Evolutionary conservation across 2,329 filamentous ascomycete species (phyloP), one percentile per base, ranked within the genome.

Genomic region (Phialophora verrucosa): DNA sequence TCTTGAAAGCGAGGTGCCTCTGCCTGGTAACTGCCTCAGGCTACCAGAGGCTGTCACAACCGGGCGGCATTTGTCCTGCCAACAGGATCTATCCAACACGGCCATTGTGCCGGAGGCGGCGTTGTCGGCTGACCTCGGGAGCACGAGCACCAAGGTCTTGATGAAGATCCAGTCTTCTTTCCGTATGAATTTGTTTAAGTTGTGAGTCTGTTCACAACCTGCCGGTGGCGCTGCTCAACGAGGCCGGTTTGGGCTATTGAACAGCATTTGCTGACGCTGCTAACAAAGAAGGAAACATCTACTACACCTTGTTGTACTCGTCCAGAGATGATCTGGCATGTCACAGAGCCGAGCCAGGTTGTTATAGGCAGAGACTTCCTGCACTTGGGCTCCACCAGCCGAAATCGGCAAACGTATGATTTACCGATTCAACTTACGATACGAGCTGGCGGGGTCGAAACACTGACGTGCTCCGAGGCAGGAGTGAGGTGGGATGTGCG

Each of bases 401-500:
- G 38, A 44, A 44, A 44, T n/a, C 38, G 38, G 38, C 38, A 44
- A 14, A 44, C 5, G 1, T 44, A 11, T 44, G 38, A 44, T n/a
- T 44, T 44, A 44, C 12, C 38, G 38, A 17, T 5, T 17, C 20
- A 27, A 27, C 20, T 51, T 12, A 12, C 20, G 20, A 20, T 12
- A 51, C 49, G 49, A 51, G 20, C 49, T 51, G 49, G 49, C 25
- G 49, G 49, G 49, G 49, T 51, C 49, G 14, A 51, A 27, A 27
- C 14, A 51, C 49, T 51, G 49, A 51, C 49, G 49, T 51, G 20
- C 49, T 27, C 49, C 49, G 25, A 51, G 10, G 23, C 49, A 51
- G 49, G 49, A 25, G 49, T 51, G 49, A 51, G 49, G 49, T 51
- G 49, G 49, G 49, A 51, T 51, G 23, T 5, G 25, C 49, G 49